A percentile compares a stretch with the other conserved stretches of the same genome.
These are phyloP conservation scores for Chamaenerion angustifolium DNA, from an alignment of 345 rosid species.

Conservation along the genomic window DNA sequence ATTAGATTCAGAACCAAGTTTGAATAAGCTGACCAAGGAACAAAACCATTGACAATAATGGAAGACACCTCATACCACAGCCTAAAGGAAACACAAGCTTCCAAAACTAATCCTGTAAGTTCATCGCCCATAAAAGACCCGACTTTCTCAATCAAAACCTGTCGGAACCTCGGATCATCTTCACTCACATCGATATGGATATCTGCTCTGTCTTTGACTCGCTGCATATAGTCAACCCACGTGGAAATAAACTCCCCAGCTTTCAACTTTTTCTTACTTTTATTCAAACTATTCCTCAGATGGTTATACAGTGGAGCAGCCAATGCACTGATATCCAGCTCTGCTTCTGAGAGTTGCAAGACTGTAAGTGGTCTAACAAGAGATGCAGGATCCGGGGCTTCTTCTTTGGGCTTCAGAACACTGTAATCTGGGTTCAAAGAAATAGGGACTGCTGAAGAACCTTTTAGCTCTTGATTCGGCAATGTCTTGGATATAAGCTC, in stretches of 20 bases:
- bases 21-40: conserved; percentile 36
- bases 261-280: conserved; percentile 35
- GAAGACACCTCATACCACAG: conserved; percentile 4
- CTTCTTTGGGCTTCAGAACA: conserved; percentile 51
- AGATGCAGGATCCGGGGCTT: conserved; percentile 24
- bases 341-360: conserved; percentile 42
- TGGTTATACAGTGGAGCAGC: conserved; percentile 34
- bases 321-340: conserved; percentile 30
- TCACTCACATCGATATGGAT: conserved; percentile 14
- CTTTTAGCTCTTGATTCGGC: conserved; percentile 15
- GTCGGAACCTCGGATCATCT: conserved; percentile 13
- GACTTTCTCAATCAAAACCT: conserved; percentile 28
- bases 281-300: conserved; percentile 39
- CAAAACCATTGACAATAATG: conserved; percentile 33
- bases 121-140: conserved; percentile 47
- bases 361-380: conserved; percentile 45
- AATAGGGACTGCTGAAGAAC: conserved; percentile 36
- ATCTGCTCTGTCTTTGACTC: conserved; percentile 25
- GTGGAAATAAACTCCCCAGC: conserved; percentile 29
- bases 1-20: conserved; percentile 36
- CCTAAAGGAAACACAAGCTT: conserved; percentile 28
- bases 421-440: conserved; percentile 36
- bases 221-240: conserved; percentile 46
- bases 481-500: conserved; percentile 23
- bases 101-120: conserved; percentile 54